A percentile compares a stretch with the other conserved stretches of the same genome.
phyloP scores from a whole-genome alignment of 192 early-diverging fungal genomes.

The Mortierella antarctica region DNA sequence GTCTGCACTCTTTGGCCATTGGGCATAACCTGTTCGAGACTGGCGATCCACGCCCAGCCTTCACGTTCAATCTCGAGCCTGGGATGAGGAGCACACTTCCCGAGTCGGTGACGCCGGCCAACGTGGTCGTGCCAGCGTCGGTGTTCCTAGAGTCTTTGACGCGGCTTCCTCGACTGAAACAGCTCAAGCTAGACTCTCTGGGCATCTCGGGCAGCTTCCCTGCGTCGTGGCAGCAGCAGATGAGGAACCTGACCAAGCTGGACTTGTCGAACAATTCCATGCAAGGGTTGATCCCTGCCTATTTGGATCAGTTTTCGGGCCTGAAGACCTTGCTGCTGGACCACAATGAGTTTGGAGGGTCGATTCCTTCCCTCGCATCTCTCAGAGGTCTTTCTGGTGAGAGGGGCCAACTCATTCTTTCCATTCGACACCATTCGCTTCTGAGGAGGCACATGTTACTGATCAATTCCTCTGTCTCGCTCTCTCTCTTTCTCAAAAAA shows the following conservation, averaged over 20 bases:
- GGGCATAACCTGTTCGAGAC: constrained; percentile 41
- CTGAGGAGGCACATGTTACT: not conserved
- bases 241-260: constrained; percentile 43
- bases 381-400: constrained; percentile 20
- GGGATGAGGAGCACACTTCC: constrained; percentile 8
- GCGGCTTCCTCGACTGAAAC: constrained; percentile 21
- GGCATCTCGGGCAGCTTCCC: constrained; percentile 32
- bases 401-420: not conserved
- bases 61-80: constrained; percentile 37
- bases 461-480: not conserved
- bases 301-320: constrained; percentile 21
- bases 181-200: constrained; percentile 40
- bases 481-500: too few species aligned
- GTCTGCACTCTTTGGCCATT: constrained; percentile 37
- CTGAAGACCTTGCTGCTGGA: constrained; percentile 42
- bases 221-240: constrained; percentile 32
- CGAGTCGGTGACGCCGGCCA: constrained; percentile 8
- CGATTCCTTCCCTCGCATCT: constrained; percentile 13
- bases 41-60: constrained; percentile 12
- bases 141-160: constrained; percentile 29
- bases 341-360: constrained; percentile 49
- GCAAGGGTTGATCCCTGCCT: constrained; percentile 32
- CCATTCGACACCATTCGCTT: not conserved
- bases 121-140: constrained; percentile 8
- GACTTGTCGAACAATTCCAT: constrained; percentile 49